phyloP scores from a whole-genome alignment of 2,329 filamentous ascomycete species.

The Hypoxylon sp. region DNA sequence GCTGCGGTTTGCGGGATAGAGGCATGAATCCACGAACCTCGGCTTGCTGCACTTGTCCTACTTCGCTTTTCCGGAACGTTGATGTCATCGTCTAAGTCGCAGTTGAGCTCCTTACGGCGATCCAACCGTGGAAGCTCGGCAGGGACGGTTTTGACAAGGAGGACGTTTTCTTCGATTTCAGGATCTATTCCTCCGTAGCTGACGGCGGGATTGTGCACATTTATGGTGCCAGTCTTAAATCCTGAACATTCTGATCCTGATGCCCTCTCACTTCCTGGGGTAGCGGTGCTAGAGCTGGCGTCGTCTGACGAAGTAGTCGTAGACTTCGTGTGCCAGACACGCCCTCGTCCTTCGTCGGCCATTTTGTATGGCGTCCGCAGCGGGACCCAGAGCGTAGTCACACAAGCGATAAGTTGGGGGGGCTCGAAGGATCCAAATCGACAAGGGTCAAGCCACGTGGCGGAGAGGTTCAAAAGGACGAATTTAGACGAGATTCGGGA shows the following conservation, averaged over 20 bases:
- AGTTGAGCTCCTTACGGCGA: constrained; percentile 36
- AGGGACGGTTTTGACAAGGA: constrained; percentile 51
- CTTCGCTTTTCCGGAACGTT: constrained; percentile 26
- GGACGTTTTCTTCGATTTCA: constrained; percentile 56
- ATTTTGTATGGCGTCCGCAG: constrained; percentile 36
- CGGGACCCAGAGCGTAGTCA: constrained; percentile 35
- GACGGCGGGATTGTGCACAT: constrained; percentile 46
- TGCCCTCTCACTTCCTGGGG: constrained; percentile 7
- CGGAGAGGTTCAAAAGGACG: constrained; percentile 37
- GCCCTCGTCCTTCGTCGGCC: constrained; percentile 33
- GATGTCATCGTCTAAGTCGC: constrained; percentile 38
- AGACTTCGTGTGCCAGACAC: constrained; percentile 26
- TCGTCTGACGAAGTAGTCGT: constrained; percentile 15
- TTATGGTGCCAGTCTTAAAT: constrained; percentile 40
- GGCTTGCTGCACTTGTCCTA: constrained; percentile 31
- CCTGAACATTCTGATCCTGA: constrained; percentile 22
- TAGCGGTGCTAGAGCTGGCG: constrained; percentile 19
- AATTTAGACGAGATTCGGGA: constrained; percentile 38
- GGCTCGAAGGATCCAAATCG: constrained; percentile 41
- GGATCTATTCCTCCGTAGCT: constrained; percentile 56
- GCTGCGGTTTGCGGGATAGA: constrained; percentile 16
- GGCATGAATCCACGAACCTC: constrained; percentile 42
- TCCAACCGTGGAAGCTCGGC: constrained; percentile 32
- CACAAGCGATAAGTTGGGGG: constrained; percentile 36
- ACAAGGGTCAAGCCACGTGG: constrained; percentile 49